Evolutionary conservation across 768 basidiomycete species (phyloP), one percentile per base, ranked within the genome.

Genomic region (Mycena vulgaris): DNA sequence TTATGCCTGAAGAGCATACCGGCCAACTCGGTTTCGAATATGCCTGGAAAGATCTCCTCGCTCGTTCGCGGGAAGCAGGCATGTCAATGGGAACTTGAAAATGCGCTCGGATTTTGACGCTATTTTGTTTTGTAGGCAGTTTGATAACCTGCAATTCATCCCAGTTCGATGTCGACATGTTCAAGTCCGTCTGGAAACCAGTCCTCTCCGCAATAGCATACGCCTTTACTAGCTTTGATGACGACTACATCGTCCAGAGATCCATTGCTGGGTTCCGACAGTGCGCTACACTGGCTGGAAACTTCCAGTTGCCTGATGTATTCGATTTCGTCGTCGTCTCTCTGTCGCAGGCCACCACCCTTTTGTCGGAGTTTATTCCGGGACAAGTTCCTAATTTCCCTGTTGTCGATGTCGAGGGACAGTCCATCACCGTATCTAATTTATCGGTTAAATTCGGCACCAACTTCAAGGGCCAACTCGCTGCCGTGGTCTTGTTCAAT

Each of bases 21-120:
- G 98, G 97, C 2, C 95, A 95, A 77, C 88, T 97, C 52, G 98
- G 98, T 11, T 99, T 99, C 78, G 98, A 99, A 75, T 98, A 97
- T 78, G 97, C 98, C 21, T 99, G 98, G 98, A 98, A 98, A 78
- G 96, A 98, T 74, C 85, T 99, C 13, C 86, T 98, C 40, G 81
- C 91, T 35, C 89, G 98, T 35, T 90, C 96, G 51, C 87, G 91
- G 63, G 91, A 90, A 78, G 90, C 95, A 69, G 95, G 96, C 93
- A 68, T 47, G 87, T 40, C 39, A 9, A 45, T 17, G n/a, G 16
- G n/a, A 7, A 17, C 23, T 2, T 16, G 16, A 49, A 14, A 17
- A 11, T 35, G 14, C 42, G 21, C 3, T 35, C 6, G 33, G 33
- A 35, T 56, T 58, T 61, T 58, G 68, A 23, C 74, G n/a, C n/a